Evolutionary conservation across 148 eudicot species (phyloP).

Genomic region (Rhododendron henanense): DNA sequence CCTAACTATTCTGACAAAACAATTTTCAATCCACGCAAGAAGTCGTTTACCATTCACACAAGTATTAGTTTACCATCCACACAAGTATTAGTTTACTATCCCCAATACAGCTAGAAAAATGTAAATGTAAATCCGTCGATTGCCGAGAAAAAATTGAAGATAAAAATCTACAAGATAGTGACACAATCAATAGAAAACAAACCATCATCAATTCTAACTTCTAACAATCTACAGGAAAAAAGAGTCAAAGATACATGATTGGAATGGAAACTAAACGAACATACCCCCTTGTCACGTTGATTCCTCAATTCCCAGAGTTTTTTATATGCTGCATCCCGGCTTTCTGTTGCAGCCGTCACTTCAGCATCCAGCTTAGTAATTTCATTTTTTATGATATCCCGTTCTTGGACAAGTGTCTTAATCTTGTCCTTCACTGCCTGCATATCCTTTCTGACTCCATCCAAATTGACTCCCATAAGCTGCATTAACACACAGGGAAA

Average conservation of each 20-base stretch:
- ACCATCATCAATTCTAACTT: neutral
- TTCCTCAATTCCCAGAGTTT: conserved; percentile 34
- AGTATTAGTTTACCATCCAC: neutral
- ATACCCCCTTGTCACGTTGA: conserved; percentile 53
- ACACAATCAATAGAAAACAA: neutral
- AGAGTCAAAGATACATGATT: neutral
- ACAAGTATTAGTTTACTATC: neutral
- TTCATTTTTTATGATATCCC: conserved; percentile 32
- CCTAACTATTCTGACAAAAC: neutral
- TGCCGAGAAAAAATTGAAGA: neutral
- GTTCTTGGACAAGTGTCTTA: conserved; percentile 42
- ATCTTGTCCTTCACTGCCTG: conserved; percentile 39
- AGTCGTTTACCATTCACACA: no score
- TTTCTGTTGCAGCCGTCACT: conserved; percentile 25
- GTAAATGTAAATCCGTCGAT: no score
- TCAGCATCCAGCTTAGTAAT: conserved; percentile 40
- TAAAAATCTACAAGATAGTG: neutral
- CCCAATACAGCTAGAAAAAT: neutral
- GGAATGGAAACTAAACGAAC: conserved; percentile 7
- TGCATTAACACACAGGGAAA: conserved; percentile 12
- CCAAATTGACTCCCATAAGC: conserved; percentile 68
- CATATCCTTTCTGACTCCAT: conserved; percentile 70
- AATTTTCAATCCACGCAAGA: neutral
- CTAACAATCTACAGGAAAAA: neutral
- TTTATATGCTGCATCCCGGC: conserved; percentile 34